phyloP scores from a whole-genome alignment of 2,329 filamentous ascomycete species.

The Nemania sp. region DNA sequence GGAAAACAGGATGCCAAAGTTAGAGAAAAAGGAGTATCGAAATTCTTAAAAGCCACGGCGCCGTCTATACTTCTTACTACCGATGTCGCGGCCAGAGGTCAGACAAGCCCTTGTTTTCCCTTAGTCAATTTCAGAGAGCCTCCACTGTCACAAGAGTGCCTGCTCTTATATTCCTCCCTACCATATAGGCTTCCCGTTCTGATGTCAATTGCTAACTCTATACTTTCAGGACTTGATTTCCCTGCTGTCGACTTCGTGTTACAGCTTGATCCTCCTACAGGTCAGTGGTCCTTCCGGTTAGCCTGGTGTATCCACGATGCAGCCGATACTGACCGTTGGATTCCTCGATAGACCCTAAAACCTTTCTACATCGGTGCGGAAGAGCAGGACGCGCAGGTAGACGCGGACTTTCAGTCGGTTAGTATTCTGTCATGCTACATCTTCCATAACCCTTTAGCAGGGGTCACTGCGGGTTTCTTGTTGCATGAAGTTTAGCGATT shows the following conservation, averaged over 20 bases:
- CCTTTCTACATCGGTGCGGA: conserved; percentile 91
- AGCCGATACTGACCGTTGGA: background rate
- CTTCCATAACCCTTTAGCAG: background rate
- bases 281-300: conserved; percentile 6
- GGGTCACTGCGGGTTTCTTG: background rate
- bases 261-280: conserved; percentile 76
- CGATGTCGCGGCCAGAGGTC: conserved; percentile 79
- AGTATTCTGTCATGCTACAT: background rate
- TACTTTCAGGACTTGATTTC: conserved; percentile 69
- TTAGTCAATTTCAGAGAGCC: no score
- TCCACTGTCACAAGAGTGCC: background rate
- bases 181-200: background rate
- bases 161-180: background rate
- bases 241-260: conserved; percentile 89
- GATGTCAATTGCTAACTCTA: conserved; percentile 4
- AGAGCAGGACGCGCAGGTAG: conserved; percentile 87
- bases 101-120: background rate
- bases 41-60: conserved; percentile 73
- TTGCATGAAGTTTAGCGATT: background rate
- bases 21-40: conserved; percentile 82
- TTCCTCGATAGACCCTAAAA: conserved; percentile 71
- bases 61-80: conserved; percentile 88
- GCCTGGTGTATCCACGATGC: no score
- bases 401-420: conserved; percentile 72
- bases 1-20: conserved; percentile 90